Percentiles rank a stretch among this genome's conserved stretches.
Conservation (phyloP, 306 rosid genomes). For the Quercus gilva region DNA sequence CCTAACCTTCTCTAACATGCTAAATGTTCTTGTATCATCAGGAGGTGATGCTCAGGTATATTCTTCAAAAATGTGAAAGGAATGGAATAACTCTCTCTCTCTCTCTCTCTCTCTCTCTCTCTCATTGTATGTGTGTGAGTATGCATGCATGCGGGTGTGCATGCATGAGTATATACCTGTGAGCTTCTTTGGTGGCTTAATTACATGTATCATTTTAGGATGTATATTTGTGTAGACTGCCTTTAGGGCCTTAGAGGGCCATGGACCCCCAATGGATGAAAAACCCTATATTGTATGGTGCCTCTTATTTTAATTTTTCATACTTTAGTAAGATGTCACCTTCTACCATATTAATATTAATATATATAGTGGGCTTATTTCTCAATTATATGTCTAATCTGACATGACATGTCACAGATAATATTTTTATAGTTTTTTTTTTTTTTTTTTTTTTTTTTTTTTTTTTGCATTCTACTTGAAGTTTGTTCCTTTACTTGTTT, state of each 20-base stretch:
- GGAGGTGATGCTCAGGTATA: slow-evolving; percentile 97
- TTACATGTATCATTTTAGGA: neutral
- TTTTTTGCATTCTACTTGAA: neutral
- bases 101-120: too few species aligned
- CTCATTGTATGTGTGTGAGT: neutral
- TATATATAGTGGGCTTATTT: too few species aligned
- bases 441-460: neutral
- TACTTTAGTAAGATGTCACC: neutral
- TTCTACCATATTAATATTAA: too few species aligned
- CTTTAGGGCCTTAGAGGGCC: neutral
- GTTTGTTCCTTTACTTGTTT: neutral
- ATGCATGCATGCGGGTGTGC: neutral
- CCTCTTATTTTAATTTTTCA: neutral
- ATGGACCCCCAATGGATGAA: too few species aligned
- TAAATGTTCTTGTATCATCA: slow-evolving; percentile 93
- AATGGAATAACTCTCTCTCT: neutral
- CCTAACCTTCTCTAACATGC: slow-evolving; percentile 77
- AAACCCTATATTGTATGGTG: neutral
- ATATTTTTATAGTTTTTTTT: too few species aligned
- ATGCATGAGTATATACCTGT: neutral
- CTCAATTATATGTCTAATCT: too few species aligned
- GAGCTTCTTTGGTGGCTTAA: neutral
- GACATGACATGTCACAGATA: too few species aligned
- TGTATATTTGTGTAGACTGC: neutral
- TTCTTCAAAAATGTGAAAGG: slow-evolving; percentile 8